Percentiles rank a stretch among this genome's conserved stretches.
Evolutionary conservation across 352 stramenopile genomes (phyloP).

Genomic region (Phytophthora europaea): DNA sequence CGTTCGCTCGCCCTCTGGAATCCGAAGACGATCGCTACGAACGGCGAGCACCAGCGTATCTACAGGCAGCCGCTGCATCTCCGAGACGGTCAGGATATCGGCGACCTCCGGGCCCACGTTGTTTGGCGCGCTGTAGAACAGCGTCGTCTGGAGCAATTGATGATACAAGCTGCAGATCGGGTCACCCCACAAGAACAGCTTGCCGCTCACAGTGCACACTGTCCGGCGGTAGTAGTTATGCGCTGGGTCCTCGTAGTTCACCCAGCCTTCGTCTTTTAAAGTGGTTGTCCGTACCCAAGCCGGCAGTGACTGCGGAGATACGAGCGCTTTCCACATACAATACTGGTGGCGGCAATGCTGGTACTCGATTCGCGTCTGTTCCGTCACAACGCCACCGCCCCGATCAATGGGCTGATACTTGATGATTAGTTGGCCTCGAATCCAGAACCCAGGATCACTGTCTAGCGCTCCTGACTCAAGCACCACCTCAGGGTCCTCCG

Average conservation of each 20-base stretch:
- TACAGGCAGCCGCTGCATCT: constrained; percentile 51
- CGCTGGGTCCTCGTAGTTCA: constrained; percentile 26
- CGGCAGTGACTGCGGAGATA: constrained; percentile 11
- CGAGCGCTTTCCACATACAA: constrained; percentile 36
- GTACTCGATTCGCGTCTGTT: constrained; percentile 38
- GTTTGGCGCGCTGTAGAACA: constrained; percentile 58
- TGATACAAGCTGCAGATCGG: constrained; percentile 72
- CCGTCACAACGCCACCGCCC: constrained; percentile 23
- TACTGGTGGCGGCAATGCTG: constrained; percentile 35
- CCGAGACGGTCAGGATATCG: constrained; percentile 27
- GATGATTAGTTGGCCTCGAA: constrained; percentile 39
- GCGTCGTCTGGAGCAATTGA: constrained; percentile 57
- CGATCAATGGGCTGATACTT: constrained; percentile 27
- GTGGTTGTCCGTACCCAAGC: constrained; percentile 7
- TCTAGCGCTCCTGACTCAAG: constrained; percentile 1
- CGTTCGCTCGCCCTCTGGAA: constrained; percentile 62
- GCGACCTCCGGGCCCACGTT: constrained; percentile 29
- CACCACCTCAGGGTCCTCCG: constrained; percentile 22
- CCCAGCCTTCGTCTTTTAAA: constrained; percentile 28
- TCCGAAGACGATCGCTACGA: constrained; percentile 60
- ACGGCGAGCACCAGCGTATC: constrained; percentile 68
- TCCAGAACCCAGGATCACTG: constrained; percentile 31
- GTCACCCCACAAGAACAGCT: constrained; percentile 59
- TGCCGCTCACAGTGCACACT: constrained; percentile 35
- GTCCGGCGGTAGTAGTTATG: constrained; percentile 38